phyloP scores from a whole-genome alignment of 2,329 filamentous ascomycete genomes.

The Cladosporium halotolerans region DNA sequence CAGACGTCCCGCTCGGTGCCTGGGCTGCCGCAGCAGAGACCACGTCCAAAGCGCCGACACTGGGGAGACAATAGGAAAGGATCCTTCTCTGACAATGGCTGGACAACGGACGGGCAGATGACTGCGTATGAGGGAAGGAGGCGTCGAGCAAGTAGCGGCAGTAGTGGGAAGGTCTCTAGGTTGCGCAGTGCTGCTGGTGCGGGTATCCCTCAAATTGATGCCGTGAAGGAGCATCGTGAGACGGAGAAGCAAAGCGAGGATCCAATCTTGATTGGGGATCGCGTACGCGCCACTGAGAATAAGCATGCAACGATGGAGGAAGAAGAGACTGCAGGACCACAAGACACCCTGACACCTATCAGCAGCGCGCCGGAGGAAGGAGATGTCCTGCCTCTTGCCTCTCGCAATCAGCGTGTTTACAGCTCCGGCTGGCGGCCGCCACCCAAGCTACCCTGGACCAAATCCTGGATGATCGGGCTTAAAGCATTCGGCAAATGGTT shows the following conservation, averaged over 20 bases:
- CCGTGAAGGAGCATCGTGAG: conserved; percentile 13
- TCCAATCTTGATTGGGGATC: conserved; percentile 19
- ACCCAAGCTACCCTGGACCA: conserved; percentile 47
- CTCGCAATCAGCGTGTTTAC: conserved; percentile 11
- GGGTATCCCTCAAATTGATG: conserved; percentile 2
- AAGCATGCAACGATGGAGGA: background rate
- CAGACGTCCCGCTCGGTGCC: conserved; percentile 34
- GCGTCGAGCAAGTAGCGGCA: conserved; percentile 14
- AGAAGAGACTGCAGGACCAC: background rate
- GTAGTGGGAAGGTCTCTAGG: conserved; percentile 11
- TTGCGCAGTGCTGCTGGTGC: background rate
- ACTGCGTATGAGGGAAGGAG: conserved; percentile 12
- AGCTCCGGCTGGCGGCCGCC: conserved; percentile 38
- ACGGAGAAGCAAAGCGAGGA: conserved; percentile 14
- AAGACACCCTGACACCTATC: conserved; percentile 3
- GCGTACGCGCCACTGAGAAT: conserved; percentile 6
- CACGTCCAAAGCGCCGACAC: conserved; percentile 37
- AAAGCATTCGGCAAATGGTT: conserved; percentile 66
- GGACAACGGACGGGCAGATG: conserved; percentile 13
- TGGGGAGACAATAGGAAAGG: conserved; percentile 37
- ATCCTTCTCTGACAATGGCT: conserved; percentile 17
- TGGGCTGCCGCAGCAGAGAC: conserved; percentile 40
- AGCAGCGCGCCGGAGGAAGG: conserved; percentile 9
- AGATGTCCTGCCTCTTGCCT: background rate
- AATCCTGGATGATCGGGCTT: conserved; percentile 53